A percentile compares a stretch with the other conserved stretches of the same genome.
These are phyloP conservation scores for Musa acuminata DNA, from an alignment of 176 grass and related monocot genomes.

Conservation along the genomic window DNA sequence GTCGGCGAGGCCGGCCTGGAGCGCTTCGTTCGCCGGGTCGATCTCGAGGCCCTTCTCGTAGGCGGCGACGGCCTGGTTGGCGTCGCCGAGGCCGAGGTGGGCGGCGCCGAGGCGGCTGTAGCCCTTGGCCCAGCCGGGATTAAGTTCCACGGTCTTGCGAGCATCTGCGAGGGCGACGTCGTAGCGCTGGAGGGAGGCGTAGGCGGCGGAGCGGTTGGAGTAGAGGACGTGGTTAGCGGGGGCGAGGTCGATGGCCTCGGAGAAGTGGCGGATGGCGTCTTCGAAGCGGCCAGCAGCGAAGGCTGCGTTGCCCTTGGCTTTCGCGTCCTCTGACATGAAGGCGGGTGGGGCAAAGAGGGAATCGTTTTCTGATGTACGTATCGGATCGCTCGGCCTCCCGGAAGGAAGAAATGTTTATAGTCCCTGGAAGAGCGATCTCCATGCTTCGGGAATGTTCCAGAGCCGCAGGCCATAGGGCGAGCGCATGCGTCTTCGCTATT, in stretches of 20 bases:
- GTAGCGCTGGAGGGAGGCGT: constrained; percentile 84
- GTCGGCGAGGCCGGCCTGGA: constrained; percentile 62
- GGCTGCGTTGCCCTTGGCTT: constrained; percentile 19
- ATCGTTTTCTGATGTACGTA: too few species aligned
- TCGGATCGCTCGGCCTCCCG: too few species aligned
- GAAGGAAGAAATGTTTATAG: too few species aligned
- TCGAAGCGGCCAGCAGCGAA: constrained; percentile 33
- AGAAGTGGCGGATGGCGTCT: constrained; percentile 32
- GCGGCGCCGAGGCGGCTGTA: constrained; percentile 92
- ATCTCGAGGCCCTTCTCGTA: constrained; percentile 79
- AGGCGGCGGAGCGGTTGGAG: constrained; percentile 94
- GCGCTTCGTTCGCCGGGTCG: constrained; percentile 69
- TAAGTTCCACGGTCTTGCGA: constrained; percentile 76
- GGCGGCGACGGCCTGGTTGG: constrained; percentile 40
- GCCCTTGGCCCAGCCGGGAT: constrained; percentile 93
- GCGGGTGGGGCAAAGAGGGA: background rate
- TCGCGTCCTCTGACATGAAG: background rate
- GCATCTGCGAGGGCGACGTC: constrained; percentile 69
- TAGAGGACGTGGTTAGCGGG: constrained; percentile 48
- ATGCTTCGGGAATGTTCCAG: too few species aligned
- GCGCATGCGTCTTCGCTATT: too few species aligned
- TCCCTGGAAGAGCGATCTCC: too few species aligned
- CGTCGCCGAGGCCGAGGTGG: constrained; percentile 62
- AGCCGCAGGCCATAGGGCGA: too few species aligned
- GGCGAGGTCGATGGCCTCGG: constrained; percentile 35